Evolutionary conservation across 2,329 filamentous ascomycete species (phyloP).

Genomic region (Colletotrichum nymphaeae): DNA sequence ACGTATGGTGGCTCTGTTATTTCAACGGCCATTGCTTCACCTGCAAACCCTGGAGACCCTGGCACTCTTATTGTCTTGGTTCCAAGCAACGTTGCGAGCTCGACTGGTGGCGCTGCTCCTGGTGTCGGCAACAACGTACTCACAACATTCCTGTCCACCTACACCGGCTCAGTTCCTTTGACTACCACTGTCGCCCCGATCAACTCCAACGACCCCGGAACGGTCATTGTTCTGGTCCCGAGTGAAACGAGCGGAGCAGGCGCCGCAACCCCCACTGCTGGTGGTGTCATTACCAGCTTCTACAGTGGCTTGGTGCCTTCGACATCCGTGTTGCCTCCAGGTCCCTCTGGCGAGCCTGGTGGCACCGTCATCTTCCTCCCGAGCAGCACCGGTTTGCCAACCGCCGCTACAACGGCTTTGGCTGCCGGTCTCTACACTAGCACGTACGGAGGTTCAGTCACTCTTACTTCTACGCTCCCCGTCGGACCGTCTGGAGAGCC

Average conservation of each 20-base stretch:
- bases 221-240: slow-evolving; percentile 22
- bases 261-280: not conserved
- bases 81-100: not conserved
- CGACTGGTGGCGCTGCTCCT: not conserved
- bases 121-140: not conserved
- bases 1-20: slow-evolving; percentile 12
- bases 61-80: slow-evolving; percentile 23
- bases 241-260: not conserved
- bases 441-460: slow-evolving; percentile 19
- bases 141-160: slow-evolving; percentile 23
- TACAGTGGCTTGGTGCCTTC: slow-evolving; percentile 16
- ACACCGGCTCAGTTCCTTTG: slow-evolving; percentile 12
- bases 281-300: slow-evolving; percentile 9
- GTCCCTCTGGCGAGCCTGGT: slow-evolving; percentile 13
- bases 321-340: not conserved
- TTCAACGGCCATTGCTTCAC: slow-evolving; percentile 23
- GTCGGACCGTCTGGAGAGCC: slow-evolving; percentile 1
- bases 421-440: slow-evolving; percentile 22
- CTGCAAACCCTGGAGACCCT: slow-evolving; percentile 26
- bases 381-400: not conserved
- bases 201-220: slow-evolving; percentile 18
- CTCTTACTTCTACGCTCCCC: slow-evolving; percentile 10
- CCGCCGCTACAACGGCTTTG: not conserved
- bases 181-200: slow-evolving; percentile 25
- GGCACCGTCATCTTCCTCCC: slow-evolving; percentile 15